Evolutionary conservation across 768 basidiomycete species (phyloP), one percentile per base, ranked within the genome.

Genomic region (Pilatotrama ljubarskyi): DNA sequence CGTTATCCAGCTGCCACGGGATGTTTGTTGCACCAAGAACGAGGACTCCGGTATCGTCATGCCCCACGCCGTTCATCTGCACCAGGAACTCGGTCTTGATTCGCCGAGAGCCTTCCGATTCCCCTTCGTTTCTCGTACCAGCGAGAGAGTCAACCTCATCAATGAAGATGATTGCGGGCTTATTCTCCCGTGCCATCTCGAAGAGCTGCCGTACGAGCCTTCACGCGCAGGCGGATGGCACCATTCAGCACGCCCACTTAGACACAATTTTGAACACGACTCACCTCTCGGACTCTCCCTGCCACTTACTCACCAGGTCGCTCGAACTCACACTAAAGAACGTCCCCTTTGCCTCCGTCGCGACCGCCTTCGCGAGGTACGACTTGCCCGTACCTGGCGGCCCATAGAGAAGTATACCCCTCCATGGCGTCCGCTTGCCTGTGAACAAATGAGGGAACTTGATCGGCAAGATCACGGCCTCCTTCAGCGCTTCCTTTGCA

Each of bases 391-490:
- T 98, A 2, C 97, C 97, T 0, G 97, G 97, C 17, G 97, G 97
- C 0, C 97, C 97, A 70, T 99, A 99, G 3, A 99, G 79, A 56
- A 99, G 75, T 52, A 99, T 98, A 7, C 97, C 97, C 48, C 82
- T 83, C 97, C 97, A 98, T 2, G 97, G 96, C 10, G 95, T 98
- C 17, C 97, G 88, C 74, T 98, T 98, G 38, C 96, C 97, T 1
- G 95, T 98, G 76, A 99, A 99, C 26, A 99, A 82, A 74, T 98
- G 95, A 1, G 97, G 97, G 68, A 98, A 98, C 74, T 98, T 98
- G 82, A 98, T 98, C 4, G 97, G 97, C n/a, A 99, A 80, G 71
- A 98, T 97, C 71, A 98, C 97, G 37, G 97, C 96, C 73, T 98
- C 97, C 72, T 98, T 98, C 69, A 99, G 76, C 5, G 96, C 84